These are phyloP conservation scores for Mayamaea pseudoterrestris DNA, from an alignment of 108 stramenopile species.

Conservation along the genomic window DNA sequence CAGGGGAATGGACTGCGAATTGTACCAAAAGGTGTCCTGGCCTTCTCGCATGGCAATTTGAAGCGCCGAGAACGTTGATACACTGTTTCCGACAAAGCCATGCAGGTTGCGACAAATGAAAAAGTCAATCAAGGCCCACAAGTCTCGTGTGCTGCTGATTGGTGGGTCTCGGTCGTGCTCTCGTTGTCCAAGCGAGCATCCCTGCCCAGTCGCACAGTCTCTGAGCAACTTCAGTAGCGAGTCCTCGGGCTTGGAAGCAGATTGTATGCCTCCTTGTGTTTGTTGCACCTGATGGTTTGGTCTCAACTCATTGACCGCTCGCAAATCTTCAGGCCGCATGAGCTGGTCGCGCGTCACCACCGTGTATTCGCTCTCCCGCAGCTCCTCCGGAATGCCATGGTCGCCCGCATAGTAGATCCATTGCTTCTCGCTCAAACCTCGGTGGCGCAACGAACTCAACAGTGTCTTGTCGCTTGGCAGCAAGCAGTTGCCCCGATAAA, in stretches of 20 bases:
- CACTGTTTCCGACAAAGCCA: constrained; percentile 4
- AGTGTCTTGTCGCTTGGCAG: too few species aligned
- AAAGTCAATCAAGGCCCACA: constrained; percentile 8
- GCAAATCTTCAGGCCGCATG: not conserved
- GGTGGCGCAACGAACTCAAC: too few species aligned
- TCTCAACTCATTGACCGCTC: too few species aligned
- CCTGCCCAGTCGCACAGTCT: too few species aligned
- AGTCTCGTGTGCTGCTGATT: too few species aligned
- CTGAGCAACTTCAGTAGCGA: too few species aligned
- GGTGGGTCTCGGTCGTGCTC: too few species aligned
- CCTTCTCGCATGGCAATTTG: constrained; percentile 7
- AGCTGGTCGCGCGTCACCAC: not conserved
- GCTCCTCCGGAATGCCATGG: not conserved
- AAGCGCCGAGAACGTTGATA: constrained; percentile 8
- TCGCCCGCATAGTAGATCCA: constrained; percentile 7
- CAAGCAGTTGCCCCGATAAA: constrained; percentile 7
- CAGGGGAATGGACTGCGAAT: constrained; percentile 10
- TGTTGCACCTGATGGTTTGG: too few species aligned
- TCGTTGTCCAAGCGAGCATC: too few species aligned
- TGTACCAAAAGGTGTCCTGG: constrained; percentile 8
- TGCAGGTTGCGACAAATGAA: not conserved
- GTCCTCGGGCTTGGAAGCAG: too few species aligned
- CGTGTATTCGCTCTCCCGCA: not conserved
- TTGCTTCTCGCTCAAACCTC: not conserved
- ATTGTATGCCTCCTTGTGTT: too few species aligned